Evolutionary conservation across 768 basidiomycete species (phyloP).

Genomic region (Daedaleopsis sinensis): DNA sequence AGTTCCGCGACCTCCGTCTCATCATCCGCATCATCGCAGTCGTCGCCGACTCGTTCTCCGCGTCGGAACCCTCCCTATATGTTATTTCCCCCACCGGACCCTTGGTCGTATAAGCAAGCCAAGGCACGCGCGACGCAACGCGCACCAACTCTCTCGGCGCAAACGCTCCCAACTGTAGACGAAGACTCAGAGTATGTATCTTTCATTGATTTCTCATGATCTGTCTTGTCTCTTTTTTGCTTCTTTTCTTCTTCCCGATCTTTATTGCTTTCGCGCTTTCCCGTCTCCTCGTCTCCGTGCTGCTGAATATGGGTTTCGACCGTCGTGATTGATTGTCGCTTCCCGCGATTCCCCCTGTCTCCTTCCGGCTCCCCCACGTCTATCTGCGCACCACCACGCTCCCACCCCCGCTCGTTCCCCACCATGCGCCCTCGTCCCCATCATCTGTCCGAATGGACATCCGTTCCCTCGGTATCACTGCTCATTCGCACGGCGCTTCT

Average conservation of each 20-base stretch:
- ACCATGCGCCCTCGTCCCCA: neutral
- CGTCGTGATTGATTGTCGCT: neutral
- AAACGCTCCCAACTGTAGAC: constrained; percentile 24
- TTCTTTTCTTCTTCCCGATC: neutral
- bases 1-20: neutral
- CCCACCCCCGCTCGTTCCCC: neutral
- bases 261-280: neutral
- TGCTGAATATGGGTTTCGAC: neutral
- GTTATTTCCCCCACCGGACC: constrained; percentile 6
- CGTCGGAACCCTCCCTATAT: neutral
- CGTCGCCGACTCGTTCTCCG: constrained; percentile 1
- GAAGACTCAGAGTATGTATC: constrained; percentile 31
- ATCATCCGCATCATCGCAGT: neutral
- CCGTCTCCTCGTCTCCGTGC: neutral
- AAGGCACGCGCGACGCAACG: constrained; percentile 8
- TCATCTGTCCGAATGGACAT: no score
- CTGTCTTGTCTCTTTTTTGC: constrained; percentile 1
- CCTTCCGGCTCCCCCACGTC: constrained; percentile 12
- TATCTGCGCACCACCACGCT: constrained; percentile 1
- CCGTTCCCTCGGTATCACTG: constrained; percentile 1
- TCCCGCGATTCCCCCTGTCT: neutral
- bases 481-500: constrained; percentile 2
- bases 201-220: constrained; percentile 26
- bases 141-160: constrained; percentile 14
- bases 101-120: constrained; percentile 14